phyloP scores from a whole-genome alignment of 495 filamentous ascomycete genomes.

The Daldinia decipiens region DNA sequence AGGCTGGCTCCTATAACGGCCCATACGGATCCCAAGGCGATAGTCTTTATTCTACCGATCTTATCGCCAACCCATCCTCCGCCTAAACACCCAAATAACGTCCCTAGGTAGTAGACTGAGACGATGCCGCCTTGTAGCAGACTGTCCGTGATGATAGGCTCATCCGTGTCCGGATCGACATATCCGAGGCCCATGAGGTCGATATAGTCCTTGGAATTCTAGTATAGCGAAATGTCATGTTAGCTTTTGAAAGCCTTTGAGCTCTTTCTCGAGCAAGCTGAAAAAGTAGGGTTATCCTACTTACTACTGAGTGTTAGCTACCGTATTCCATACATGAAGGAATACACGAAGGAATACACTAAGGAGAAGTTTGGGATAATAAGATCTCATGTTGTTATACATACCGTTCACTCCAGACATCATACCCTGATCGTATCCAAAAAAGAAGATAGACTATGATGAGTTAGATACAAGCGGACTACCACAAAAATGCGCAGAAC shows the following conservation, averaged over 20 bases:
- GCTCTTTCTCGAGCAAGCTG: background rate
- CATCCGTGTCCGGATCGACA: slow-evolving; percentile 56
- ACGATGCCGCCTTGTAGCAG: slow-evolving; percentile 76
- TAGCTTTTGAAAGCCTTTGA: background rate
- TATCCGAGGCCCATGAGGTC: slow-evolving; percentile 74
- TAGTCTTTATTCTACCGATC: slow-evolving; percentile 70
- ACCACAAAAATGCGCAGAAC: background rate
- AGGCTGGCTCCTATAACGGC: slow-evolving; percentile 67
- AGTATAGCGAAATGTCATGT: background rate
- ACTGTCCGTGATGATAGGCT: slow-evolving; percentile 67
- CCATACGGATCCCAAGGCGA: slow-evolving; percentile 66
- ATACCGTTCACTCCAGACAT: slow-evolving; percentile 75
- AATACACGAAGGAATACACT: too few relatives aligned
- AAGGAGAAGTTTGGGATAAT: background rate
- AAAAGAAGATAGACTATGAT: slow-evolving; percentile 39
- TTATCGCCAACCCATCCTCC: slow-evolving; percentile 71
- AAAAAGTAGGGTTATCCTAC: background rate
- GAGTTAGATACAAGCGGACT: slow-evolving; percentile 18
- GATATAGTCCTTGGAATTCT: slow-evolving; percentile 69
- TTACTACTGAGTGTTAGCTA: background rate
- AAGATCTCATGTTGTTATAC: background rate
- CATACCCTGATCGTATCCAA: slow-evolving; percentile 74
- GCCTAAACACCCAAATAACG: slow-evolving; percentile 66
- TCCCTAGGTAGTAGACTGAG: slow-evolving; percentile 76
- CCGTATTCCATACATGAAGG: too few relatives aligned